These are phyloP conservation scores for Pestalotiopsis sp. DNA, from an alignment of 2,329 filamentous ascomycete species.

Conservation along the genomic window DNA sequence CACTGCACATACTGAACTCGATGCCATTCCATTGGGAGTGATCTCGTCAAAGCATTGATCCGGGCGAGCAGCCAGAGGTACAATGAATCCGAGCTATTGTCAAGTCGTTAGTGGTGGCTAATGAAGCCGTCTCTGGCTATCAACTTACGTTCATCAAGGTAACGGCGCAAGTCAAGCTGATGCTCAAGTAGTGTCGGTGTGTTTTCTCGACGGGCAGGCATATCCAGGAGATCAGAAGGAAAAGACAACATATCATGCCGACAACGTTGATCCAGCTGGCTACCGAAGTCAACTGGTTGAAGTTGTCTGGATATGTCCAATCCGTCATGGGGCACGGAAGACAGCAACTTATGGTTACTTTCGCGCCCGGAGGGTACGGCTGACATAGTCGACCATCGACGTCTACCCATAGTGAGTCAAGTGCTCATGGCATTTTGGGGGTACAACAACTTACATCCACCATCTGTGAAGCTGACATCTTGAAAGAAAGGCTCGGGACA, in stretches of 20 bases:
- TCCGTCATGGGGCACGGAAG: slow-evolving; percentile 86
- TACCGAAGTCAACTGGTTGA: slow-evolving; percentile 58
- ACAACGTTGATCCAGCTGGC: slow-evolving; percentile 84
- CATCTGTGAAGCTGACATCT: slow-evolving; percentile 50
- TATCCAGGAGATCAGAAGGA: slow-evolving; percentile 78
- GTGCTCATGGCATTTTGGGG: neutral
- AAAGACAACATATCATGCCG: slow-evolving; percentile 69
- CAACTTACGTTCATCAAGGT: slow-evolving; percentile 74
- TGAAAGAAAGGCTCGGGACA: slow-evolving; percentile 74
- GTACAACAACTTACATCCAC: slow-evolving; percentile 29
- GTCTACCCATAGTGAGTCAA: slow-evolving; percentile 38
- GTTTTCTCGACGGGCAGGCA: slow-evolving; percentile 85
- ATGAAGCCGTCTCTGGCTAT: slow-evolving; percentile 10
- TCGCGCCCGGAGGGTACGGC: slow-evolving; percentile 42
- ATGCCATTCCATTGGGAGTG: slow-evolving; percentile 90
- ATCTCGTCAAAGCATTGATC: slow-evolving; percentile 86
- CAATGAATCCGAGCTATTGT: slow-evolving; percentile 78
- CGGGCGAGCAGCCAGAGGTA: slow-evolving; percentile 78
- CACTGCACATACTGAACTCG: slow-evolving; percentile 77
- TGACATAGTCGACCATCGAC: slow-evolving; percentile 55
- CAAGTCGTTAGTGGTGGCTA: slow-evolving; percentile 2
- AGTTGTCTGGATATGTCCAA: slow-evolving; percentile 67
- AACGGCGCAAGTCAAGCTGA: slow-evolving; percentile 77
- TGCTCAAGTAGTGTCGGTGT: slow-evolving; percentile 87
- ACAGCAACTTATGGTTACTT: slow-evolving; percentile 64